Conservation (phyloP, 2,329 filamentous ascomycete genomes). For the Neodidymelliopsis sp. region DNA sequence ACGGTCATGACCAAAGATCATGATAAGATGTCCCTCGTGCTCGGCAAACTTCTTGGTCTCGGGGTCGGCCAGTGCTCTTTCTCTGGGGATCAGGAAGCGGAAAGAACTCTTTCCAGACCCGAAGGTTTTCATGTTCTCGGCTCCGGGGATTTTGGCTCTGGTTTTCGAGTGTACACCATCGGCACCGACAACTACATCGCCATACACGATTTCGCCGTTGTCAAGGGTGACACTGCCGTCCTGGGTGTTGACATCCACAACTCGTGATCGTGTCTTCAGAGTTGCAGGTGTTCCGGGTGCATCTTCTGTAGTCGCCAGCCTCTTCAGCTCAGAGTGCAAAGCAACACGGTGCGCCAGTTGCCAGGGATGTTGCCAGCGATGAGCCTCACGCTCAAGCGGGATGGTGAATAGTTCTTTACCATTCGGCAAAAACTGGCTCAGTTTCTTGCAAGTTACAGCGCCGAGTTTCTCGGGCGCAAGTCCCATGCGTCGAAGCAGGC, state of each 20-base stretch:
- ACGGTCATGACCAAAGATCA: constrained; percentile 54
- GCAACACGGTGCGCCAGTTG: constrained; percentile 62
- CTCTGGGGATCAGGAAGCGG: constrained; percentile 61
- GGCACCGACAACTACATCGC: constrained; percentile 62
- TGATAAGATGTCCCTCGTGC: constrained; percentile 52
- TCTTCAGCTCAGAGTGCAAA: constrained; percentile 62
- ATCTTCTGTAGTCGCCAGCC: constrained; percentile 51
- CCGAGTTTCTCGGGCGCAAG: constrained; percentile 52
- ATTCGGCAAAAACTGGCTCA: constrained; percentile 50
- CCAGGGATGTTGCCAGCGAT: constrained; percentile 62
- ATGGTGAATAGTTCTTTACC: constrained; percentile 49
- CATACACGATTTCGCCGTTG: constrained; percentile 53
- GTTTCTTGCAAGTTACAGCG: constrained; percentile 36
- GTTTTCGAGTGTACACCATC: constrained; percentile 61
- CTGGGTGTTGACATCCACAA: constrained; percentile 54
- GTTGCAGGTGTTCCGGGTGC: constrained; percentile 48
- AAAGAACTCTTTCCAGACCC: constrained; percentile 65
- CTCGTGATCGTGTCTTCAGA: constrained; percentile 53
- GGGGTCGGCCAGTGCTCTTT: constrained; percentile 52
- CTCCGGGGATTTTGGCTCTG: constrained; percentile 32
- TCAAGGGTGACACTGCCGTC: constrained; percentile 34
- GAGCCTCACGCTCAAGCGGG: constrained; percentile 48
- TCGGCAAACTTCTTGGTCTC: constrained; percentile 50
- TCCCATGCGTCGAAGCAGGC: constrained; percentile 59
- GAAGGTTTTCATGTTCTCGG: constrained; percentile 47